Evolutionary conservation across 768 basidiomycete species (phyloP).

Genomic region (Agrocybe chaxingu): DNA sequence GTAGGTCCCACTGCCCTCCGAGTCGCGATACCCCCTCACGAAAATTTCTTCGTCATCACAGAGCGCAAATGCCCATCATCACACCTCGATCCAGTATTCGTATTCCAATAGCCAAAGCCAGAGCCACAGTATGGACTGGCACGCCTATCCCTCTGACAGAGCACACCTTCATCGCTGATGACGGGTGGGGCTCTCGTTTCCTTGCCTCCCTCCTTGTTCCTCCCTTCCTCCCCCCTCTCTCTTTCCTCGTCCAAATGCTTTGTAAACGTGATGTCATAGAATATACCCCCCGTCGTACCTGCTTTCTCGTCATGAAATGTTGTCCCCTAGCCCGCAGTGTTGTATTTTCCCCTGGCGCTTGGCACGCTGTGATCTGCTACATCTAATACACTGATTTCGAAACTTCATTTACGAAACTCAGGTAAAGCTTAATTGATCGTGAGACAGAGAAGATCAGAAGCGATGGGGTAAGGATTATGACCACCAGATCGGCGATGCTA

Average conservation of each 20-base stretch:
- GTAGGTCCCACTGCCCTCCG: slow-evolving; percentile 30
- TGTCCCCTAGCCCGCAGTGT: too few relatives aligned
- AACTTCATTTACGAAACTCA: slow-evolving; percentile 16
- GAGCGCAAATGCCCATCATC: slow-evolving; percentile 8
- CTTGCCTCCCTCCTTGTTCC: neutral
- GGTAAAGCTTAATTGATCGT: slow-evolving; percentile 25
- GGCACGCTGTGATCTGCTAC: too few relatives aligned
- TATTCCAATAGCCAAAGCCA: slow-evolving; percentile 41
- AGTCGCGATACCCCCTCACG: neutral
- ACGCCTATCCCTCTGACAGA: slow-evolving; percentile 63
- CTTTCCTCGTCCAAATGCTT: too few relatives aligned
- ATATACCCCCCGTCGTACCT: neutral
- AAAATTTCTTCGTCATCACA: neutral
- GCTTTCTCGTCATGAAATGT: neutral
- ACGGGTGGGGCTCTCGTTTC: slow-evolving; percentile 4
- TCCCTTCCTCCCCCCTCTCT: neutral
- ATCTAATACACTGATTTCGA: neutral
- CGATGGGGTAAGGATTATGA: neutral
- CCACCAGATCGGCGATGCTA: slow-evolving; percentile 17
- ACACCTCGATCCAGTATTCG: slow-evolving; percentile 45
- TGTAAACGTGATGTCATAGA: neutral
- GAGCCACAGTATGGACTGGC: slow-evolving; percentile 54
- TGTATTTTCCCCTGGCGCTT: too few relatives aligned
- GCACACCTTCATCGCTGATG: slow-evolving; percentile 56
- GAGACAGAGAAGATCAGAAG: slow-evolving; percentile 27